Percentiles rank a stretch among this genome's conserved stretches.
phyloP scores from a whole-genome alignment of 225 moss, liverwort and hornwort genomes.

The Neckera pumila region DNA sequence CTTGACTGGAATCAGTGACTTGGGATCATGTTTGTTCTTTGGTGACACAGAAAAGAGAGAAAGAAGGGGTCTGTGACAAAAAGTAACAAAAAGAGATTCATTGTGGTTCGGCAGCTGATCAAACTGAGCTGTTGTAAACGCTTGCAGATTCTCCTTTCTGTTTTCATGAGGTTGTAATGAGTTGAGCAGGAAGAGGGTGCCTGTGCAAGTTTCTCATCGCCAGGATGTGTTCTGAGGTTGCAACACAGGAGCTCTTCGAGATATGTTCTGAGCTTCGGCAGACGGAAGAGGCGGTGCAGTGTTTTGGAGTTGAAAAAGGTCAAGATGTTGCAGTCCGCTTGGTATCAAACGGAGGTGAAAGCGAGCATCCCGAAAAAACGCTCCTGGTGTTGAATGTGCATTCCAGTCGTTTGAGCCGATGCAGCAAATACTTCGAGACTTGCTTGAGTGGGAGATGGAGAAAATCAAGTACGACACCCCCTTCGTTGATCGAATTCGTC shows the following conservation, averaged over 20 bases:
- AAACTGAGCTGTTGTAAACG: neutral
- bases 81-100: no score
- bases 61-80: neutral
- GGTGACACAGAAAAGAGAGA: neutral
- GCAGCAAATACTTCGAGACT: neutral
- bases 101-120: no score
- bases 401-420: conserved; percentile 4
- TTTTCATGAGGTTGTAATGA: neutral
- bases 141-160: neutral
- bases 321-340: conserved; percentile 12
- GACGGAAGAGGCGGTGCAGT: neutral
- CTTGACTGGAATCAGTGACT: neutral
- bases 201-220: neutral
- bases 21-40: neutral
- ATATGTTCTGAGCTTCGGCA: neutral
- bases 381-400: conserved; percentile 2
- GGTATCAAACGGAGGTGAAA: neutral
- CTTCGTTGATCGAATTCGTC: neutral
- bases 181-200: neutral
- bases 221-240: conserved; percentile 1
- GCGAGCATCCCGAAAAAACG: neutral
- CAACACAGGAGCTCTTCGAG: neutral
- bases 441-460: neutral
- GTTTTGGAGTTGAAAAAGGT: neutral
- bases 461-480: neutral